Base-by-base conservation (phyloP, 2,329 filamentous ascomycete species). In the Epicoccum sorghinum region DNA sequence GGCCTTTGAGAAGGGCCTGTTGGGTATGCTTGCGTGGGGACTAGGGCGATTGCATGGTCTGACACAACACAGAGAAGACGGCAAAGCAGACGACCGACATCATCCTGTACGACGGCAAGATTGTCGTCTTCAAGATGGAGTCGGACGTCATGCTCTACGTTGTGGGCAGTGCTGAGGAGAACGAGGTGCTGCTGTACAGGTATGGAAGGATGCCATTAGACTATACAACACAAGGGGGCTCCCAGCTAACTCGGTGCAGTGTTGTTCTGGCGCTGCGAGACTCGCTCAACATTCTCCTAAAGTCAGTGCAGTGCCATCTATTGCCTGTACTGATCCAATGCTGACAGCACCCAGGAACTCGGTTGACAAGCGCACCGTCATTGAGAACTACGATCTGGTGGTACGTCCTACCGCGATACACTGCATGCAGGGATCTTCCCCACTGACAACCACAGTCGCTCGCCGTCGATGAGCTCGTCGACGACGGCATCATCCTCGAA, bases 371-470 rank as follows among this genome's bases (percentile, higher is more conserved):
- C 89, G 95, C 64, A 98, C 95, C 53, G 92, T 98, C 64, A 89
- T 98, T 71, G 95, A 99, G 79, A 98, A 98, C 84, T 99, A 98
- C 82, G 95, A 98, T 77, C 85, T 98, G 22, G 90, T 97, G 58
- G 71, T 74, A 67, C 30, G 72, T 64, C 35, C 9, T 22, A 22
- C 24, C 10, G 9, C 27, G 14, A 4, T 3, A 13, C 22, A 46
- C 6, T 22, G 7, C 12, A 29, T 8, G 4, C n/a, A 12, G 13
- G 9, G 7, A 5, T 1, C 10, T 33, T 18, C 29, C 22, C 7
- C 41, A 96, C 68, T 71, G 95, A 83, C 92, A 95, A 75, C 82
- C 93, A 23, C 89, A 97, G 59, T 90, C 92, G 12, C 86, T 99
- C 48, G 91, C 93, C 39, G 90, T 99, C 61, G 95, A 99, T 76